These are phyloP conservation scores for Pueraria montana DNA, from an alignment of 306 rosid genomes.

Conservation along the genomic window DNA sequence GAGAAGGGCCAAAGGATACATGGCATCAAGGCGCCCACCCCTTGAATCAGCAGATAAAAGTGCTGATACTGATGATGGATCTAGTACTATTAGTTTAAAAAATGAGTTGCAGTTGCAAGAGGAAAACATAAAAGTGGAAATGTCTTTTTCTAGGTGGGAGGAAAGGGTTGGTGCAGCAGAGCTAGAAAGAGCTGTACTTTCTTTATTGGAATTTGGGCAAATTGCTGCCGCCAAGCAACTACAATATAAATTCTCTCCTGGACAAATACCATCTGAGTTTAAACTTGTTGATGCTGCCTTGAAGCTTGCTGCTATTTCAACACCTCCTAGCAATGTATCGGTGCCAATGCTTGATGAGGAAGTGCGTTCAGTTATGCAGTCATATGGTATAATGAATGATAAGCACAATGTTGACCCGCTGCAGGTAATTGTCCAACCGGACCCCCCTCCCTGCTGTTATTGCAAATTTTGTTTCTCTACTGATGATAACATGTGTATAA, in stretches of 20 bases:
- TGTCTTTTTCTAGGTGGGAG: conserved; percentile 93
- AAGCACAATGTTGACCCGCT: conserved; percentile 66
- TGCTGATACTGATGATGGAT: conserved; percentile 74
- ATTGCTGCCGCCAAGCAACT: conserved; percentile 92
- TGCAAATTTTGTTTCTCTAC: conserved; percentile 7
- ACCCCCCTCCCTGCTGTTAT: conserved; percentile 13
- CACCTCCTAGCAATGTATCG: conserved; percentile 66
- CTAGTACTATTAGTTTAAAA: conserved; percentile 59
- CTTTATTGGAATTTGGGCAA: conserved; percentile 96
- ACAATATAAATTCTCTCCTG: conserved; percentile 91
- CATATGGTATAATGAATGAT: conserved; percentile 56
- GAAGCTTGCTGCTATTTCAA: conserved; percentile 82
- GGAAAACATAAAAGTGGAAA: conserved; percentile 74
- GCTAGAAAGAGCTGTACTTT: conserved; percentile 92
- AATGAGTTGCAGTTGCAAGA: conserved; percentile 74
- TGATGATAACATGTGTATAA: conserved; percentile 23
- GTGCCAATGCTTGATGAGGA: conserved; percentile 83
- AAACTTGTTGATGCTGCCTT: conserved; percentile 87
- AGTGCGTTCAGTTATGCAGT: conserved; percentile 65
- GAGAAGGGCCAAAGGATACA: conserved; percentile 86
- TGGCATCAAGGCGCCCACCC: conserved; percentile 66
- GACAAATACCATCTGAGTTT: conserved; percentile 78
- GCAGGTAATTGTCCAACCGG: conserved; percentile 67
- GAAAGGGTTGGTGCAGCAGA: conserved; percentile 95
- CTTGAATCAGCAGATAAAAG: conserved; percentile 69